Evolutionary conservation across 768 basidiomycete species (phyloP).

Genomic region (Tricholoma terreum): DNA sequence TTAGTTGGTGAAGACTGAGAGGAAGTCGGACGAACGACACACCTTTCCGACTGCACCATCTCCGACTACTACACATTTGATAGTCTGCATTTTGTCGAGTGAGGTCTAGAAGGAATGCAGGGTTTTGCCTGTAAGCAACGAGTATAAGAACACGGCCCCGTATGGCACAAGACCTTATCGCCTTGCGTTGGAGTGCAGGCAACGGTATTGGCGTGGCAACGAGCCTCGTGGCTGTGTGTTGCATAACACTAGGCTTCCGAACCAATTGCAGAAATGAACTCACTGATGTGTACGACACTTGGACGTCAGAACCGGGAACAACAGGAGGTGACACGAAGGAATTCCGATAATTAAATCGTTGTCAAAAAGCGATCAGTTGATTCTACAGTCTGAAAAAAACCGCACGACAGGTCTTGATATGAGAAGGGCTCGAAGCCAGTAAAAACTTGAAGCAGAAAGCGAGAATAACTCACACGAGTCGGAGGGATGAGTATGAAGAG

Average conservation of each 20-base stretch:
- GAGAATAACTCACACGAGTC: slow-evolving; percentile 13
- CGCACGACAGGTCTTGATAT: slow-evolving; percentile 7
- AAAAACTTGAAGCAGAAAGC: slow-evolving; percentile 3
- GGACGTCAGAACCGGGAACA: slow-evolving; percentile 17
- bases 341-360: slow-evolving; percentile 29
- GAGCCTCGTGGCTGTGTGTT: slow-evolving; percentile 39
- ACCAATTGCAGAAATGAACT: slow-evolving; percentile 9
- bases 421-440: background rate
- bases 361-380: slow-evolving; percentile 23
- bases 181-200: slow-evolving; percentile 23
- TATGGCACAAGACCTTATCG: slow-evolving; percentile 21
- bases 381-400: slow-evolving; percentile 23
- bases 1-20: slow-evolving; percentile 2
- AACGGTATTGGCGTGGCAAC: slow-evolving; percentile 34
- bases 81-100: slow-evolving; percentile 78
- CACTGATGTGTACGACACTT: slow-evolving; percentile 18
- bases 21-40: slow-evolving; percentile 27
- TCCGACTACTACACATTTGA: slow-evolving; percentile 96
- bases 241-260: slow-evolving; percentile 8
- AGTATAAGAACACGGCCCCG: slow-evolving; percentile 18
- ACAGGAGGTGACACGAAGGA: slow-evolving; percentile 20
- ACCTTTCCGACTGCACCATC: slow-evolving; percentile 99
- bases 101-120: slow-evolving; percentile 12
- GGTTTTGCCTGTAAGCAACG: slow-evolving; percentile 7
- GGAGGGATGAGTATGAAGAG: slow-evolving; percentile 18